Evolutionary conservation across 2,329 filamentous ascomycete genomes (phyloP), one percentile per base, ranked within the genome.

Genomic region (Fusarium subtropicale): DNA sequence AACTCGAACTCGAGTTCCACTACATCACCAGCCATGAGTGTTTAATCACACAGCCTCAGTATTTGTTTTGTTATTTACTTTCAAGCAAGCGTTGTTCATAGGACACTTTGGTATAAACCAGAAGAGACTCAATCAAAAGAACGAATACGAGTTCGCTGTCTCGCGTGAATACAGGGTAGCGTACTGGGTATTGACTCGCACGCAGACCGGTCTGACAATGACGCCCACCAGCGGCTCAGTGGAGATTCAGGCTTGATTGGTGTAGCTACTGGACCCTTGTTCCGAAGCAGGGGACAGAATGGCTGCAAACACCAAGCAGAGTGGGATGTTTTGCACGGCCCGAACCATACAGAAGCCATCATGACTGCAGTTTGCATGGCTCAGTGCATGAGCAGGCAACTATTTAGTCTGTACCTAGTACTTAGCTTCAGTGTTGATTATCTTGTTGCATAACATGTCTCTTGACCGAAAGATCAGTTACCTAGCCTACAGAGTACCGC

Each of bases 201-300:
- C 42, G 10, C 47, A 51, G 48, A 66, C 47, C 44, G 44, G 44
- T 62, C 53, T 69, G 56, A 45, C 52, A 54, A 53, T 59, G 56
- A 39, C 46, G 39, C 22, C 38, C 20, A 55, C 54, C 38, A 42
- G 52, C 46, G 66, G 53, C 47, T 59, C 47, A 67, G 54, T 71
- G 63, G 70, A 67, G 58, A 64, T 44, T 53, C 53, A 52, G 60
- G 66, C 22, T 22, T 71, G 47, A 58, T 70, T 68, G 63, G 62
- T 26, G 20, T 12, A 46, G 42, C 12, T 33, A 24, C 10, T 20
- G 38, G 66, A 69, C 52, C 66, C 66, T 66, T 68, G 53, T 52
- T 60, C 34, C 38, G 51, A 41, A 47, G 26, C 53, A 63, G 61
- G 62, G 66, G 52, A 66, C 50, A n/a, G 42, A 30, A 47, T 50